Evolutionary conservation across 257 asterid species (phyloP).

Genomic region (Paulownia fortunei): DNA sequence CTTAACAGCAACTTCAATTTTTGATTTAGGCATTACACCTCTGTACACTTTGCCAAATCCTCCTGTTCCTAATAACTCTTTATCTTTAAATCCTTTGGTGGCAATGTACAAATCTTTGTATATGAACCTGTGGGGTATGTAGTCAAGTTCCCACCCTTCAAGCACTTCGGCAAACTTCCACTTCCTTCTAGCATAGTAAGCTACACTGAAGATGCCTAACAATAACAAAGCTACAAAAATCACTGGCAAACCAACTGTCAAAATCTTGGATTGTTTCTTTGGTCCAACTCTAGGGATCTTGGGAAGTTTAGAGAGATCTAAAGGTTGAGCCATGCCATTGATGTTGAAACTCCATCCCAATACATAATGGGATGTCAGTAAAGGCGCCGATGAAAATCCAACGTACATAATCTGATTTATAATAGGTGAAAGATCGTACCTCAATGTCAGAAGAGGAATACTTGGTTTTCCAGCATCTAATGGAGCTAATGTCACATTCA

Average conservation of each 20-base stretch:
- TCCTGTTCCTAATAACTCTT: constrained; percentile 57
- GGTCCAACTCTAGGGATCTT: constrained; percentile 57
- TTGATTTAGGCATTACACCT: constrained; percentile 52
- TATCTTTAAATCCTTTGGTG: constrained; percentile 61
- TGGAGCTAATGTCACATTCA: constrained; percentile 59
- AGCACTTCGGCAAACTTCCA: constrained; percentile 57
- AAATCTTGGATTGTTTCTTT: constrained; percentile 29
- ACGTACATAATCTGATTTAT: constrained; percentile 54
- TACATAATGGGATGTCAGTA: constrained; percentile 55
- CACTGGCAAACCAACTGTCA: constrained; percentile 50
- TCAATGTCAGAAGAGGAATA: constrained; percentile 41
- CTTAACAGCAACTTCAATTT: constrained; percentile 59
- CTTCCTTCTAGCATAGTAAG: constrained; percentile 38
- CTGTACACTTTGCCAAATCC: constrained; percentile 73
- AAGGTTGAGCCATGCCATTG: constrained; percentile 42
- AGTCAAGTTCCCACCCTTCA: constrained; percentile 70
- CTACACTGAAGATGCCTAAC: background rate
- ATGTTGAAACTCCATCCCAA: constrained; percentile 69
- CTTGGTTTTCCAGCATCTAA: constrained; percentile 42
- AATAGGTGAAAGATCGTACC: constrained; percentile 47
- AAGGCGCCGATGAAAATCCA: constrained; percentile 64
- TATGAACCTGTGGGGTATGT: constrained; percentile 60
- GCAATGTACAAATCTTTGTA: constrained; percentile 66
- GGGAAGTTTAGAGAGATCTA: constrained; percentile 58
- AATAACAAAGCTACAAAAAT: background rate